Base-by-base conservation (phyloP, 2,329 filamentous ascomycete genomes). In the Talaromyces sp. region DNA sequence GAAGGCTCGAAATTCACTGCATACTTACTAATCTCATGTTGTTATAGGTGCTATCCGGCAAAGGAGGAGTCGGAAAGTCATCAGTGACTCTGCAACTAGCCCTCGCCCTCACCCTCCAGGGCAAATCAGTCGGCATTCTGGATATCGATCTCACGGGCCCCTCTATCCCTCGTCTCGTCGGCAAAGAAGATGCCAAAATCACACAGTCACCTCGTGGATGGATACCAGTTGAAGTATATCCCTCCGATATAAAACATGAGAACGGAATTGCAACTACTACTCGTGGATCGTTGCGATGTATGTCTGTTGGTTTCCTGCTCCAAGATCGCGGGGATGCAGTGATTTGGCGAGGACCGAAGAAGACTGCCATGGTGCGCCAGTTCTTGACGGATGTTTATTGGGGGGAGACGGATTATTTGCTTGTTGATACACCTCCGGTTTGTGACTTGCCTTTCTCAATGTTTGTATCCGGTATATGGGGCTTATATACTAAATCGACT, bases 301-400 rank as follows among this genome's bases (percentile, higher is more conserved):
- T 97, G 89, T 96, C 91, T 57, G 80, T 99, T 1, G 94, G 92
- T 2, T 97, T 99, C 67, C 82, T 99, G 6, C 81, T 99, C 5
- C 86, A 87, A 3, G 84, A 86, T 61, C 81, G 93, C 65, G 89
- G 89, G 62, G 91, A 97, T 66, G 93, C 94, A 0, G 92, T 99
- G 0, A 94, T 99, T 39, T 99, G 94, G 94, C 85, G 94, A 55
- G 94, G 94, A 0, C 94, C 94, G 2, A 99, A 99, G 77, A 99
- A 99, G 78, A 99, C 94, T 4, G 94, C 94, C 53, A 99, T 99
- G 94, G 91, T 99, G 59, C 86, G 92, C 40, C 94, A 99, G 73
- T 99, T 99, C 70, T 80, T 99, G 28, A 88, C 89, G 1, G 92
- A 97, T 69, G 92, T 97, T 4, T 81, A 90, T 31, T 97, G 94